Percentiles rank a stretch among this genome's conserved stretches.
Conservation (phyloP, 495 filamentous ascomycete genomes). For the Daldinia caldariorum region DNA sequence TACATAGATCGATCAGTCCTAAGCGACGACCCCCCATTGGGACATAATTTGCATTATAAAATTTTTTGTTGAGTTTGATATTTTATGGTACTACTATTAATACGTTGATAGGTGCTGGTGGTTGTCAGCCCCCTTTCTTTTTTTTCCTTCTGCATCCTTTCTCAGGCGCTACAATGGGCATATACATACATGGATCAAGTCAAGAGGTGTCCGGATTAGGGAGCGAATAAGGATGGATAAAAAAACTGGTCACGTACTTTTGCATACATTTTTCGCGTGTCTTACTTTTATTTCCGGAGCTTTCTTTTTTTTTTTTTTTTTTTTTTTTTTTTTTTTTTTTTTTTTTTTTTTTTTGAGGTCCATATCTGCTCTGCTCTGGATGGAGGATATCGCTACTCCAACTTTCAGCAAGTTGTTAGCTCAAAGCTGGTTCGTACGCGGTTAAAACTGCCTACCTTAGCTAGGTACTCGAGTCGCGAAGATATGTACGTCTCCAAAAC, state of each 20-base stretch:
- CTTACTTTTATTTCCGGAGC: background rate
- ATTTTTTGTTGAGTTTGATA: conserved; percentile 1
- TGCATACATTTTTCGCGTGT: background rate
- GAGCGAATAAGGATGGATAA: background rate
- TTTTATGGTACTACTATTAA: background rate
- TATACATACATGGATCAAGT: background rate
- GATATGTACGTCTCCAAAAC: background rate
- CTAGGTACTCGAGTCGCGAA: background rate
- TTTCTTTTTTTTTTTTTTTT: too few relatives aligned
- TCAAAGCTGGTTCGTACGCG: background rate
- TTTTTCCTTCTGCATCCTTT: too few relatives aligned
- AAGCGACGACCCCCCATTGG: conserved; percentile 19
- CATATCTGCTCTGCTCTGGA: background rate
- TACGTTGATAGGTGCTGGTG: background rate
- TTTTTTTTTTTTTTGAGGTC: too few relatives aligned
- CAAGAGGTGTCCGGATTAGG: background rate
- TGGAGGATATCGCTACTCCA: conserved; percentile 3
- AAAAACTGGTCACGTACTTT: background rate
- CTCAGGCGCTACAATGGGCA: background rate
- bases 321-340: too few relatives aligned
- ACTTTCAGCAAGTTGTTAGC: background rate
- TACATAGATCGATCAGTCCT: conserved; percentile 36
- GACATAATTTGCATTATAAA: conserved; percentile 37
- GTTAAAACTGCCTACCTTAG: conserved; percentile 5
- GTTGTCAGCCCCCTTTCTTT: conserved; percentile 1